phyloP scores from a whole-genome alignment of 1,139 yeast species.

The Tardiomyces blankii region DNA sequence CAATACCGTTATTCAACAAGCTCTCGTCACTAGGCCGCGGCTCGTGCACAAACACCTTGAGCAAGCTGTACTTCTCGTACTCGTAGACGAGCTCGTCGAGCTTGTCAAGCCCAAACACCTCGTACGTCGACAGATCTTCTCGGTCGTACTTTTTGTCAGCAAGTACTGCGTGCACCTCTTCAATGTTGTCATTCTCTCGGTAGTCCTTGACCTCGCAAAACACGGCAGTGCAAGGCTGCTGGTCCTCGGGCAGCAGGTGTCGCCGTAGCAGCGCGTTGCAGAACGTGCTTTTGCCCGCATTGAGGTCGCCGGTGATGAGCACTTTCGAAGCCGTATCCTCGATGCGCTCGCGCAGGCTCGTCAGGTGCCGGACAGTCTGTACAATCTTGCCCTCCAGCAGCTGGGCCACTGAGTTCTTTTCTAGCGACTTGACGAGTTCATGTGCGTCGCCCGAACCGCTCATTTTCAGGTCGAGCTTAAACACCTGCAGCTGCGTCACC shows the following conservation, averaged over 20 bases:
- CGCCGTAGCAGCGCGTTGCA: constrained; percentile 83
- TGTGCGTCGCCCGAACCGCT: constrained; percentile 39
- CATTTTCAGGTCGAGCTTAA: constrained; percentile 53
- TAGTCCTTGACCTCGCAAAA: constrained; percentile 93
- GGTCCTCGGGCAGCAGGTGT: constrained; percentile 83
- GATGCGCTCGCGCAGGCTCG: constrained; percentile 69
- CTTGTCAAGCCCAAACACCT: constrained; percentile 40
- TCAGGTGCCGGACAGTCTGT: constrained; percentile 53
- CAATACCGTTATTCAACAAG: constrained; percentile 76
- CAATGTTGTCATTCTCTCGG: constrained; percentile 57
- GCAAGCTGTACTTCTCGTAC: constrained; percentile 57
- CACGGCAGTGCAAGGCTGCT: constrained; percentile 94
- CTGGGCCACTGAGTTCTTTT: constrained; percentile 53
- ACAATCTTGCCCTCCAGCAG: constrained; percentile 53
- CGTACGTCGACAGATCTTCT: constrained; percentile 56
- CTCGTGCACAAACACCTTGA: constrained; percentile 78
- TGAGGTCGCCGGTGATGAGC: constrained; percentile 91
- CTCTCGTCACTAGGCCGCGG: constrained; percentile 57
- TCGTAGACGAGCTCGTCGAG: constrained; percentile 64
- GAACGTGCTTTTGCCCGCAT: constrained; percentile 93
- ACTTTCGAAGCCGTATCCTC: constrained; percentile 92
- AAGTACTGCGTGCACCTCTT: constrained; percentile 91
- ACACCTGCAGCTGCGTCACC: constrained; percentile 37
- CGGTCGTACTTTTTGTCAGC: constrained; percentile 48
- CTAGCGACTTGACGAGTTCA: constrained; percentile 41